Percentiles rank a stretch among this genome's conserved stretches.
Conservation (phyloP, 371 early-diverging fungal genomes). For the Nematocida homosporus region DNA sequence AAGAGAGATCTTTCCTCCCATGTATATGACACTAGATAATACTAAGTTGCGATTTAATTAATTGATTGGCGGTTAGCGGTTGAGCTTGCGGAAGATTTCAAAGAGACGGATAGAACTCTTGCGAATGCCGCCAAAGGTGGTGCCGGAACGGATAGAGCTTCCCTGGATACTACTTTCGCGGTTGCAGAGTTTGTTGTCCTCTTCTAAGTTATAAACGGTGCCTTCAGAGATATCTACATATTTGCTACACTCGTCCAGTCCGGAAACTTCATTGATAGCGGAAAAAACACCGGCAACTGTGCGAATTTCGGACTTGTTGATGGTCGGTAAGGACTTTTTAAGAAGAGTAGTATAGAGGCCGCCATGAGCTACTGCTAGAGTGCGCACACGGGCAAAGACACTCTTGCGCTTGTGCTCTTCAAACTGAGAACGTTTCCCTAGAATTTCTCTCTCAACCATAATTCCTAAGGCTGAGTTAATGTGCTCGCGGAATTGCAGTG, state of each 20-base stretch:
- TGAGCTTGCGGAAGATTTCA: slow-evolving; percentile 52
- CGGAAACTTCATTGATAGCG: slow-evolving; percentile 36
- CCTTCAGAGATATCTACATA: slow-evolving; percentile 51
- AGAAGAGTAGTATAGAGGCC: slow-evolving; percentile 40
- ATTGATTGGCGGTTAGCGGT: too few species aligned
- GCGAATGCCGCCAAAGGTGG: slow-evolving; percentile 44
- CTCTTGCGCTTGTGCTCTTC: slow-evolving; percentile 46
- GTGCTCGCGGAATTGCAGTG: slow-evolving; percentile 53
- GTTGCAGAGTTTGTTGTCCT: slow-evolving; percentile 47
- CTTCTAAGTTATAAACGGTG: slow-evolving; percentile 31
- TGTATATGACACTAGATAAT: too few species aligned
- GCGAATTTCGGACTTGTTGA: slow-evolving; percentile 41
- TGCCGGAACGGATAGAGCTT: slow-evolving; percentile 32
- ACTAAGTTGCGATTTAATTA: too few species aligned
- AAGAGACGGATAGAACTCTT: slow-evolving; percentile 48
- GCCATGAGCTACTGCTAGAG: slow-evolving; percentile 41
- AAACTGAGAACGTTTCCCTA: slow-evolving; percentile 48
- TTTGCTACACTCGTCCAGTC: slow-evolving; percentile 45
- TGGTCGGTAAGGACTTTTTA: slow-evolving; percentile 27
- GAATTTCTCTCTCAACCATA: slow-evolving; percentile 39
- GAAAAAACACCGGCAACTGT: slow-evolving; percentile 46
- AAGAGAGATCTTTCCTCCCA: too few species aligned
- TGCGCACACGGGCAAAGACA: slow-evolving; percentile 38
- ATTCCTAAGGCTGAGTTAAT: slow-evolving; percentile 21
- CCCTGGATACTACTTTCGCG: slow-evolving; percentile 50